Conservation (phyloP, 805 yeast species). For the Ogataea ramenticola region DNA sequence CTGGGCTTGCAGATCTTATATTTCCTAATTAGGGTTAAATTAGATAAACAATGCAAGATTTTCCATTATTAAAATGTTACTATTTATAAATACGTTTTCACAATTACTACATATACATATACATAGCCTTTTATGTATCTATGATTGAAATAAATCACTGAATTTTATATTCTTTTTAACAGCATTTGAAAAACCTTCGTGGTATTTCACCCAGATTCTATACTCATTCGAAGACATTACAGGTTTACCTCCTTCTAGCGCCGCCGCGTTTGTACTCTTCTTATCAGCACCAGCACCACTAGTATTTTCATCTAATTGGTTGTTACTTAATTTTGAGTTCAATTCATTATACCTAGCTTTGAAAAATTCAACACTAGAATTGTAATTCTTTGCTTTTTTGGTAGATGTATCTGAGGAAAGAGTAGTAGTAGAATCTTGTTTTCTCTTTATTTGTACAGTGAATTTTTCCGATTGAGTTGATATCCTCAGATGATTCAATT, state of each 20-base stretch:
- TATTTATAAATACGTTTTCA: too few species aligned
- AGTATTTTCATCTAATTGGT: too few species aligned
- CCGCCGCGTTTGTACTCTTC: constrained; percentile 5
- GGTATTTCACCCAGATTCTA: constrained; percentile 80
- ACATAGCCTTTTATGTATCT: too few species aligned
- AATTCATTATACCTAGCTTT: constrained; percentile 32
- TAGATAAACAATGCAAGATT: too few species aligned
- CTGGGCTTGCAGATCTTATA: too few species aligned
- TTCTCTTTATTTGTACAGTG: constrained; percentile 1
- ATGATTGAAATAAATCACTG: constrained; percentile 48
- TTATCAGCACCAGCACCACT: too few species aligned
- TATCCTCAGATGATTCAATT: too few species aligned
- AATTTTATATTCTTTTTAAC: constrained; percentile 79
- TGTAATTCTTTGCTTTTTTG: constrained; percentile 5
- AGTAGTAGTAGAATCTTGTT: constrained; percentile 7
- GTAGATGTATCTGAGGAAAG: constrained; percentile 4
- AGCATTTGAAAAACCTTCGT: constrained; percentile 89
- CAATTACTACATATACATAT: too few species aligned
- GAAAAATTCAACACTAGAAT: constrained; percentile 31
- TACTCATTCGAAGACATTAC: constrained; percentile 19
- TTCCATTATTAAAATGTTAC: too few species aligned
- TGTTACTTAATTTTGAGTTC: constrained; percentile 2
- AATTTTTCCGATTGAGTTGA: neutral
- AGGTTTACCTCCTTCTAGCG: constrained; percentile 3
- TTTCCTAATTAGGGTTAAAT: too few species aligned